A percentile compares a stretch with the other conserved stretches of the same genome.
phyloP scores from a whole-genome alignment of 2,329 filamentous ascomycete genomes.

The Chrysoporthe austroafricana region DNA sequence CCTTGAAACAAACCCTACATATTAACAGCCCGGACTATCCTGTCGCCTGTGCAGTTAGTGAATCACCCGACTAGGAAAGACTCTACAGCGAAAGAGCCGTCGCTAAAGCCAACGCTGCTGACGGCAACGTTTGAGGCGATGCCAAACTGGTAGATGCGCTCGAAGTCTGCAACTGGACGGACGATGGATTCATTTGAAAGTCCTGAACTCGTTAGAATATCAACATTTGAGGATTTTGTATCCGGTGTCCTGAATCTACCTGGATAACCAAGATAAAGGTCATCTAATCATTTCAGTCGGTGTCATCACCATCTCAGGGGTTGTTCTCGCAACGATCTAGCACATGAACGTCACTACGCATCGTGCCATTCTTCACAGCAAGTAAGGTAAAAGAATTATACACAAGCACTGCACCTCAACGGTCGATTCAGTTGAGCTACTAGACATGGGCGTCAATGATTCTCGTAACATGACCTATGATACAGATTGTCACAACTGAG shows the following conservation, averaged over 20 bases:
- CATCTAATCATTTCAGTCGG: no score
- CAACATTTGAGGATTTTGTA: not conserved
- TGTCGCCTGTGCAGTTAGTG: not conserved
- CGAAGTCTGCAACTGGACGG: no score
- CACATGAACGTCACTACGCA: no score
- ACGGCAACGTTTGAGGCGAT: not conserved
- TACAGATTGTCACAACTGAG: no score
- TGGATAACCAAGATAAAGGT: no score
- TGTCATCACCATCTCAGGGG: no score
- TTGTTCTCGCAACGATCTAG: no score
- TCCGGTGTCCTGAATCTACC: no score
- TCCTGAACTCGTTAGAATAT: not conserved
- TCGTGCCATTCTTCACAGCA: no score
- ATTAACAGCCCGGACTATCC: not conserved
- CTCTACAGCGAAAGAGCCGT: not conserved
- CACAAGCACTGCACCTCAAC: conserved; percentile 12
- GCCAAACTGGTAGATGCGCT: no score
- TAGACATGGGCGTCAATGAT: not conserved
- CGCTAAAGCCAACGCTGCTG: not conserved
- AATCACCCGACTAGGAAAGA: not conserved
- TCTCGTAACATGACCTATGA: conserved; percentile 6
- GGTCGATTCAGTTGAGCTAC: conserved; percentile 23
- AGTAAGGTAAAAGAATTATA: no score
- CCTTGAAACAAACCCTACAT: not conserved
- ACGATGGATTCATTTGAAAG: conserved; percentile 6